Evolutionary conservation across 177 flowering plant genomes (phyloP).

Genomic region (Vitis hybrid): DNA sequence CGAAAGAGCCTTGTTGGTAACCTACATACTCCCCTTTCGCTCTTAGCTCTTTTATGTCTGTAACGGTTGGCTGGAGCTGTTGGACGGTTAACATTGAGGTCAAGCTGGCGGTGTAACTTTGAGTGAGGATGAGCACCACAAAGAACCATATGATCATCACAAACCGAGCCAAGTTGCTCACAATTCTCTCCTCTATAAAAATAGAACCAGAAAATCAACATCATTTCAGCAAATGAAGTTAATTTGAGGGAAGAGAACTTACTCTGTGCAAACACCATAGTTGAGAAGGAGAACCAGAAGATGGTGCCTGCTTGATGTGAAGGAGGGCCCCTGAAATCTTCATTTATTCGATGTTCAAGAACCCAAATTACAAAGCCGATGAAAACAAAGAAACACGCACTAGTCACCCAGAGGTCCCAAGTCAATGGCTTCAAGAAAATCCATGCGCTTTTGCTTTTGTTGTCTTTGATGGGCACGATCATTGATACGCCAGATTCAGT

Average conservation of each 20-base stretch:
- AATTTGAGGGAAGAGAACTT: not conserved
- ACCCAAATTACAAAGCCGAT: no score
- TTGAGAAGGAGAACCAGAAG: no score
- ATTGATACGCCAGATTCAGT: no score
- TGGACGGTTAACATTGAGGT: conserved; percentile 43
- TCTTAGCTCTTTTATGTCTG: conserved; percentile 26
- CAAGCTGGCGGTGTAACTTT: conserved; percentile 52
- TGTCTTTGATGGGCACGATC: no score
- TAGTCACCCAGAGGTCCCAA: no score
- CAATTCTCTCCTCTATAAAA: conserved; percentile 19
- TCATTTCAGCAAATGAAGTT: not conserved
- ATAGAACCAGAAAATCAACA: not conserved
- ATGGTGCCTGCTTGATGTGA: no score
- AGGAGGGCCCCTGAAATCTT: no score
- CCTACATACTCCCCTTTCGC: conserved; percentile 30
- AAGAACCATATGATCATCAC: conserved; percentile 51
- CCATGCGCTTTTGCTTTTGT: no score
- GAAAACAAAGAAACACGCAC: no score
- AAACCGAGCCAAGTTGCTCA: conserved; percentile 37
- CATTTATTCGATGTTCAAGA: no score
- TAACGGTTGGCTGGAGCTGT: conserved; percentile 36
- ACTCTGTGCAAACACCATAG: no score
- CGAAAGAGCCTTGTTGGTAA: conserved; percentile 25
- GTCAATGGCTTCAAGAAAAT: no score
- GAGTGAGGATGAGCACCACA: conserved; percentile 42